Evolutionary conservation across 2,329 filamentous ascomycete species (phyloP), one percentile per base, ranked within the genome.

Genomic region (Epichloe sp.): DNA sequence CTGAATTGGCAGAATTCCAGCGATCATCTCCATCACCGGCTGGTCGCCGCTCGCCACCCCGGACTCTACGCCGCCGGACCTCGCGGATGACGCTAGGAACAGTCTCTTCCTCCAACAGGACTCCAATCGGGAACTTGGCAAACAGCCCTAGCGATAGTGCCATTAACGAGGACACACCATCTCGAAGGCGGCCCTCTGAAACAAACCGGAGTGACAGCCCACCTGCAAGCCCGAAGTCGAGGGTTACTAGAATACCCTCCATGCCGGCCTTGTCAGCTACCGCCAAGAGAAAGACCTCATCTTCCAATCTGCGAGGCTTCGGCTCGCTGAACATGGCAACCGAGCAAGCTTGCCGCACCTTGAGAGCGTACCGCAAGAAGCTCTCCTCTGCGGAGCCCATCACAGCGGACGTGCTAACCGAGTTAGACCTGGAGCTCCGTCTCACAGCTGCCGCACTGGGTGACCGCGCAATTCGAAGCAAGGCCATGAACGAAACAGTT

Each of bases 1-100:
- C 85, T 0, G 91, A 97, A 60, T 71, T 97, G 41, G 86, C 88
- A 8, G 87, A 90, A 54, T 90, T 95, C 54, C 79, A 81, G 55
- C 70, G 78, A 4, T 70, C 76, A 4, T 70, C 72, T 0, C 60
- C 71, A 8, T 64, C 70, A 8, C 47, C 49, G 14, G 62, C 65
- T 7, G 76, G 77, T 3, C 71, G 75, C 44, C 71, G 71, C 23
- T 82, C 79, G 1, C 79, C 80, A 0, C 74, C 78, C 2, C 70
- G 79, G 51, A 69, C 72, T 0, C 55, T 83, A 5, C 68, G 73
- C 34, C 74, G 77, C 37, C 77, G 77, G 50, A 72, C 75, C 15
- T 83, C 81, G 12, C 67, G 72, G 26, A 72, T 73, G 49, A 75
- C 70, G 40, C 62, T 78, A 2, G 62, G 65, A 21, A 60, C 63